Evolutionary conservation across 768 basidiomycete genomes (phyloP).

Genomic region (Daedaleopsis sinensis): DNA sequence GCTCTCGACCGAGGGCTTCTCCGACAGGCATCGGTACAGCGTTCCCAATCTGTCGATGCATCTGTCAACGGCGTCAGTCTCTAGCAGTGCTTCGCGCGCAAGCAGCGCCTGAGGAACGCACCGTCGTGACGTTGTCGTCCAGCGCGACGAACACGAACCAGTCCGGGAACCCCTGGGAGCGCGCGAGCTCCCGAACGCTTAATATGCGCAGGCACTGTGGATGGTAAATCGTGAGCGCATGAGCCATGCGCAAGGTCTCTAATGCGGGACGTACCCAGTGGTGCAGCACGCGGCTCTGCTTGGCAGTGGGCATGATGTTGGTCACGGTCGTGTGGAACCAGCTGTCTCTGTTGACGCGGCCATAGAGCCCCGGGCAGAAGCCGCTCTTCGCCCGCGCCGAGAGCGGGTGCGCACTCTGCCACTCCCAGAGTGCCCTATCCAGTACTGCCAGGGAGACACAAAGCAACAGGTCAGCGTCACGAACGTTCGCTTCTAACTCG

Average conservation of each 20-base stretch:
- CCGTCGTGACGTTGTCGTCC: constrained; percentile 59
- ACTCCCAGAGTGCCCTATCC: constrained; percentile 39
- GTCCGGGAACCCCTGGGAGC: constrained; percentile 85
- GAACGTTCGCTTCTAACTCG: background rate
- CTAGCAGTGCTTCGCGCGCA: background rate
- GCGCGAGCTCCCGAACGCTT: constrained; percentile 75
- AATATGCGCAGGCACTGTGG: constrained; percentile 68
- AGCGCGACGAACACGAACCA: constrained; percentile 62
- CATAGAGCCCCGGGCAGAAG: constrained; percentile 55
- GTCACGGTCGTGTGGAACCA: constrained; percentile 79
- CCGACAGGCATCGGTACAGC: constrained; percentile 73
- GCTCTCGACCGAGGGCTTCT: constrained; percentile 66
- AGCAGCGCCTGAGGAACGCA: constrained; percentile 34
- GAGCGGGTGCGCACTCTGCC: constrained; percentile 60
- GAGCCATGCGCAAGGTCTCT: too few relatives aligned
- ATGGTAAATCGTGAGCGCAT: background rate
- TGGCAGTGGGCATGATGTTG: constrained; percentile 78
- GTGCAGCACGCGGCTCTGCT: constrained; percentile 74
- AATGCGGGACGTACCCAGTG: constrained; percentile 50
- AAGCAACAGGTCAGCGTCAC: background rate
- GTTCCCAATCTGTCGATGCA: constrained; percentile 83
- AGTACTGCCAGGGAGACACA: background rate
- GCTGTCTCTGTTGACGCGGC: constrained; percentile 55
- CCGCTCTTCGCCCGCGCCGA: constrained; percentile 57
- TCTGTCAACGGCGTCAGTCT: constrained; percentile 42